Conservation (phyloP, 1,284 basidiomycete genomes). For the Trametes sp. region DNA sequence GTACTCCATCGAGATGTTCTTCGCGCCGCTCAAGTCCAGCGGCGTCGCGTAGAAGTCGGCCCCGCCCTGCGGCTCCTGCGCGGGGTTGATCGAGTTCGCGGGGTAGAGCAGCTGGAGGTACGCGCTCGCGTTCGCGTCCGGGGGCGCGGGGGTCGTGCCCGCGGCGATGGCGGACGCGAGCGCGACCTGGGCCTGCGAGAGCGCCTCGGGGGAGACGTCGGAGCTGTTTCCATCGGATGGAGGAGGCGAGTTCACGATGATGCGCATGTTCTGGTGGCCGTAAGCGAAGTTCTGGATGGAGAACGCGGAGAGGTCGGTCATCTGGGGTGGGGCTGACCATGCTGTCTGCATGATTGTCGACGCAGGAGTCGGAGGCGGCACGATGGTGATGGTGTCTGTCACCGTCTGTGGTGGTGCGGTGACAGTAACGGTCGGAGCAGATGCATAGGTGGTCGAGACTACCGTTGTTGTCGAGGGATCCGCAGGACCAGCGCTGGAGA, state of each 20-base stretch:
- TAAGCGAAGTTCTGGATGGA: conserved; percentile 63
- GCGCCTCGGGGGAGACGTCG: conserved; percentile 6
- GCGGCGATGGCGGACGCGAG: conserved; percentile 18
- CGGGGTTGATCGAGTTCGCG: conserved; percentile 68
- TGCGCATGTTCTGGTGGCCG: conserved; percentile 62
- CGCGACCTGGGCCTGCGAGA: conserved; percentile 11
- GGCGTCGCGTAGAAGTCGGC: conserved; percentile 76
- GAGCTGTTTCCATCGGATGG: conserved; percentile 36
- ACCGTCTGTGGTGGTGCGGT: conserved; percentile 44
- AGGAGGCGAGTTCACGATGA: conserved; percentile 54
- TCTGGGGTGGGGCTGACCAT: conserved; percentile 61
- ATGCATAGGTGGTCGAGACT: conserved; percentile 34
- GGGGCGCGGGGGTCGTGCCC: conserved; percentile 23
- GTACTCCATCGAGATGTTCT: conserved; percentile 64
- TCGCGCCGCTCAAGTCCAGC: conserved; percentile 54
- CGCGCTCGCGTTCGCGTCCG: conserved; percentile 35
- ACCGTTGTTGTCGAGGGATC: conserved; percentile 9
- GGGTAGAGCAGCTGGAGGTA: conserved; percentile 69
- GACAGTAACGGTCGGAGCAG: conserved; percentile 45
- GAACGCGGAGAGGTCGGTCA: conserved; percentile 68
- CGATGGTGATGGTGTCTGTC: conserved; percentile 39
- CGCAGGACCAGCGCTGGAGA: neutral
- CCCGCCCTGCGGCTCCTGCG: conserved; percentile 63
- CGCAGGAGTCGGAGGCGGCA: conserved; percentile 34
- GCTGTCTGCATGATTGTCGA: conserved; percentile 31